phyloP scores from a whole-genome alignment of 345 rosid genomes.

The Eutrema heterophyllum region DNA sequence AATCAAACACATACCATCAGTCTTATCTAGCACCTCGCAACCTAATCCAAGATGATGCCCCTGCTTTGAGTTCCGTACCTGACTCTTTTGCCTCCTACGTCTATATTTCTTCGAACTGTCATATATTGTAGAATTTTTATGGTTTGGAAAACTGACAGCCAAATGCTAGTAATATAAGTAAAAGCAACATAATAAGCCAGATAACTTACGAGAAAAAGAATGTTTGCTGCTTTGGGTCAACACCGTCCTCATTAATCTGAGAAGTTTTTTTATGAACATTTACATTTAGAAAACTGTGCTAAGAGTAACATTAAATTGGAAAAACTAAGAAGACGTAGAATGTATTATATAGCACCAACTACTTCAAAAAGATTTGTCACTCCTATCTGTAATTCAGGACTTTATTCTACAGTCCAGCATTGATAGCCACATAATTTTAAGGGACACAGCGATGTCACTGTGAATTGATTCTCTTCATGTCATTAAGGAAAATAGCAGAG shows the following conservation, averaged over 20 bases:
- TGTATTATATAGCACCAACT: conserved; percentile 3
- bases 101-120: conserved; percentile 69
- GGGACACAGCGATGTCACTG: not conserved
- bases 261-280: not conserved
- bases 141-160: conserved; percentile 1
- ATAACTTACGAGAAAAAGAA: conserved; percentile 69
- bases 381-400: not conserved
- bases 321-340: not conserved
- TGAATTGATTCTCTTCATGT: not conserved
- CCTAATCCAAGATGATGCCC: conserved; percentile 51
- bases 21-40: conserved; percentile 51
- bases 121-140: conserved; percentile 10
- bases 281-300: not conserved
- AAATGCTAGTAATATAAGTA: conserved; percentile 8
- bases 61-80: conserved; percentile 56
- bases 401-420: not conserved
- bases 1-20: conserved; percentile 46
- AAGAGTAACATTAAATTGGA: not conserved
- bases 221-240: conserved; percentile 93
- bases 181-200: conserved; percentile 2
- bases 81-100: conserved; percentile 49
- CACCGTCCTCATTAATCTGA: conserved; percentile 68
- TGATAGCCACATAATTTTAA: conserved; percentile 8
- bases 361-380: conserved; percentile 7
- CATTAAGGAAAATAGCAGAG: not conserved